phyloP scores from a whole-genome alignment of 1,284 basidiomycete species.

The Trichosporon coremiiforme region DNA sequence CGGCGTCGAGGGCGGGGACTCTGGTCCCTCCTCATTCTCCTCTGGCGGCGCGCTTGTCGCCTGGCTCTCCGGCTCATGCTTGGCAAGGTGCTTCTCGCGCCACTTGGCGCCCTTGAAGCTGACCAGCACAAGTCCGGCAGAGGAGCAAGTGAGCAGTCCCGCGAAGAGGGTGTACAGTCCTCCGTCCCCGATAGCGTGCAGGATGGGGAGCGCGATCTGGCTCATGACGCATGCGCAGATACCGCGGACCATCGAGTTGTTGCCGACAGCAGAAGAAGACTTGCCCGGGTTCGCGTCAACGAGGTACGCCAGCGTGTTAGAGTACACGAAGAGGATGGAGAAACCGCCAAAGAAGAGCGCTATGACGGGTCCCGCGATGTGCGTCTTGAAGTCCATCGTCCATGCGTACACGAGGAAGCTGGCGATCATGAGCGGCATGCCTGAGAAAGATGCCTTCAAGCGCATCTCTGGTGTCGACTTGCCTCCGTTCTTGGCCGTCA shows the following conservation, averaged over 20 bases:
- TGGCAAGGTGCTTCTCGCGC: conserved; percentile 20
- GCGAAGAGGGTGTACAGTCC: conserved; percentile 75
- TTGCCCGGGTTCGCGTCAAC: conserved; percentile 64
- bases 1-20: not conserved
- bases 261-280: conserved; percentile 47
- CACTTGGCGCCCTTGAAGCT: conserved; percentile 16
- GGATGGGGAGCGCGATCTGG: conserved; percentile 52
- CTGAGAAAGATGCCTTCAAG: conserved; percentile 64
- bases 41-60: not conserved
- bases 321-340: conserved; percentile 63
- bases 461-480: conserved; percentile 74
- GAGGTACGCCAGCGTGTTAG: conserved; percentile 63
- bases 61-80: conserved; percentile 1
- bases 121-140: conserved; percentile 32
- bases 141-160: conserved; percentile 62
- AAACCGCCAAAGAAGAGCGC: conserved; percentile 68
- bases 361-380: conserved; percentile 64
- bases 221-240: conserved; percentile 49
- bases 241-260: conserved; percentile 53
- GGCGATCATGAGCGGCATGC: conserved; percentile 52
- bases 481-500: conserved; percentile 67
- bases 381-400: conserved; percentile 65
- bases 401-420: conserved; percentile 73
- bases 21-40: conserved; percentile 3
- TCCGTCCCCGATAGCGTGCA: conserved; percentile 65